Conservation (phyloP, 1,284 basidiomycete genomes). For the Ceratobasidium sp. region DNA sequence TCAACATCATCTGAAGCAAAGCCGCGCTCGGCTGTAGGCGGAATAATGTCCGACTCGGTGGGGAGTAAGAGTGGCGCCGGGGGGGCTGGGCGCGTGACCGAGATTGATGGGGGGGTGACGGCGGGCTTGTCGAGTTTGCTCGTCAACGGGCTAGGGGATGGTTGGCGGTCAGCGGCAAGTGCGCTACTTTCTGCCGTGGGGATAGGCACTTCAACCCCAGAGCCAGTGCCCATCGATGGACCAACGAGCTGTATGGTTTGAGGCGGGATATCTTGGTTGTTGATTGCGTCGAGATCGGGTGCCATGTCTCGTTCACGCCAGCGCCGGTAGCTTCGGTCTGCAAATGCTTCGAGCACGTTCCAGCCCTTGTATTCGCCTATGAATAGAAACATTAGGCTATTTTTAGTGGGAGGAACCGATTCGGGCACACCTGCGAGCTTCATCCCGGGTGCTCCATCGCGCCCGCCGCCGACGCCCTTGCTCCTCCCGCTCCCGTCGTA, state of each 20-base stretch:
- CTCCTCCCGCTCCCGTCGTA: conserved; percentile 76
- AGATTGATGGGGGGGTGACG: conserved; percentile 58
- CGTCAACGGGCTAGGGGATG: conserved; percentile 44
- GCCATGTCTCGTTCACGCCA: conserved; percentile 83
- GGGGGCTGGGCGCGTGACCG: conserved; percentile 70
- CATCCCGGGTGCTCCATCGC: conserved; percentile 54
- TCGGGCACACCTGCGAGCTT: conserved; percentile 22
- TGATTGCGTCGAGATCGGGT: conserved; percentile 51
- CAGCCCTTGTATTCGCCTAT: conserved; percentile 86
- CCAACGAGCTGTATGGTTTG: conserved; percentile 52
- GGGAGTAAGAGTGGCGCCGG: conserved; percentile 70
- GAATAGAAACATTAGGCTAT: conserved; percentile 55
- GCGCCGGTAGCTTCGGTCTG: conserved; percentile 80
- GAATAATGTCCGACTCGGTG: conserved; percentile 63
- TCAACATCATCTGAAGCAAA: conserved; percentile 62
- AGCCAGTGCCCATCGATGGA: conserved; percentile 51
- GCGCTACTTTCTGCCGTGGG: conserved; percentile 58
- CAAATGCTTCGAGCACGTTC: conserved; percentile 90
- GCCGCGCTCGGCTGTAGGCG: conserved; percentile 58
- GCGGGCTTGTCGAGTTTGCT: conserved; percentile 48
- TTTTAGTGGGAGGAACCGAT: not conserved
- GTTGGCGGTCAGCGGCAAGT: conserved; percentile 49
- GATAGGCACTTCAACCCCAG: conserved; percentile 60
- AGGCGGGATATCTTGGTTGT: not conserved
- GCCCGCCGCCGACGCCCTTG: conserved; percentile 70